phyloP scores from a whole-genome alignment of 352 stramenopile species.

The Globisporangium lucens region DNA sequence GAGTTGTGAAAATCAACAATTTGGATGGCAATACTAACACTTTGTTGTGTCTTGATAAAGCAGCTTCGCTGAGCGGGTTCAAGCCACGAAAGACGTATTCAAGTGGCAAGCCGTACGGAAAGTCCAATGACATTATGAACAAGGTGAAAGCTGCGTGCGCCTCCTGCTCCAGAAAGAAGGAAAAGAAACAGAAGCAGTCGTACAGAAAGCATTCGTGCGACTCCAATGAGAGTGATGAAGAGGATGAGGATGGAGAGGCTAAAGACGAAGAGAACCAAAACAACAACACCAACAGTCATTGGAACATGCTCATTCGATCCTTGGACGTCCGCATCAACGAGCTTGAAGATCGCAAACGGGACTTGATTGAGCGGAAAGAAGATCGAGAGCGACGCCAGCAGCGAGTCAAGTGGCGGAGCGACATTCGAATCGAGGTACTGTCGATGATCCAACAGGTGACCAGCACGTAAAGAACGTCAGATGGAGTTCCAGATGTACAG shows the following conservation, averaged over 20 bases:
- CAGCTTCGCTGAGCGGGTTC: slow-evolving; percentile 7
- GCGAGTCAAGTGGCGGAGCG: slow-evolving; percentile 22
- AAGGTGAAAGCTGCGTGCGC: slow-evolving; percentile 14
- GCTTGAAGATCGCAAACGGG: slow-evolving; percentile 40
- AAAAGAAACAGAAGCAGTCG: slow-evolving; percentile 2
- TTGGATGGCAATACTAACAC: not conserved
- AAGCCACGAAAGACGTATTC: slow-evolving; percentile 11
- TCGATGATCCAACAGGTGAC: slow-evolving; percentile 11
- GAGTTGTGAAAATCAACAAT: not conserved
- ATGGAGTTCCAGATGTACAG: not conserved
- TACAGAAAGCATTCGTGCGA: not conserved
- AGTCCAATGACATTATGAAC: slow-evolving; percentile 19
- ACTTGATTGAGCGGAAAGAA: slow-evolving; percentile 52
- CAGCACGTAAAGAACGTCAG: not conserved
- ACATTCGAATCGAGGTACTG: slow-evolving; percentile 20
- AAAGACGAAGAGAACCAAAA: slow-evolving; percentile 10
- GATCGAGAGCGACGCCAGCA: slow-evolving; percentile 35
- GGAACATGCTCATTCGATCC: slow-evolving; percentile 26
- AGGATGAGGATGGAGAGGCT: slow-evolving; percentile 23
- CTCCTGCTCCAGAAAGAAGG: slow-evolving; percentile 15
- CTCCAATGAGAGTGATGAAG: slow-evolving; percentile 10
- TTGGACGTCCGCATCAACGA: slow-evolving; percentile 37
- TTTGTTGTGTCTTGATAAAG: not conserved
- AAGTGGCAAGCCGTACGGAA: slow-evolving; percentile 19
- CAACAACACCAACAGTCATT: not conserved